Percentiles rank a stretch among this genome's conserved stretches.
Conservation (phyloP, 83 land plant genomes). For the Larix sibirica region DNA sequence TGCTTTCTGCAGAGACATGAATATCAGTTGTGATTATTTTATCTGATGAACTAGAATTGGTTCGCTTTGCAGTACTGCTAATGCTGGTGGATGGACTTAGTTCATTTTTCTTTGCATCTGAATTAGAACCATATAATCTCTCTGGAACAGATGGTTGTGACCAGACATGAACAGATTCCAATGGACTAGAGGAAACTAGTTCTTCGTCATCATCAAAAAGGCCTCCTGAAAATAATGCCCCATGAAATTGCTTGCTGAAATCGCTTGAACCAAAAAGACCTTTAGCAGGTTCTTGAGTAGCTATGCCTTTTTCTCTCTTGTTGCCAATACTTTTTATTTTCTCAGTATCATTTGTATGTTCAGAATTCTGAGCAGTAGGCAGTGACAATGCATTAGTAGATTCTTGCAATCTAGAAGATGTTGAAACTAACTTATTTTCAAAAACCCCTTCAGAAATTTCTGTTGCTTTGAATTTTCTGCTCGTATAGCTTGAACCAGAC, state of each 20-base stretch:
- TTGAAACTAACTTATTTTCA: neutral
- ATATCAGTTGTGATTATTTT: neutral
- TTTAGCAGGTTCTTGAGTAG: neutral
- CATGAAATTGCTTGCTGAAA: neutral
- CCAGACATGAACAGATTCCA: constrained; percentile 9
- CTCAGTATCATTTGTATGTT: neutral
- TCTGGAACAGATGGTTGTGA: neutral
- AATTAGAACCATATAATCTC: neutral
- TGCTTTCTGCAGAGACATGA: constrained; percentile 1
- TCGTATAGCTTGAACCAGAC: neutral
- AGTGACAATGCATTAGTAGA: neutral
- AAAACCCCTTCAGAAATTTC: neutral
- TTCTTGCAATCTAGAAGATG: neutral
- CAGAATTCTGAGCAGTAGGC: neutral
- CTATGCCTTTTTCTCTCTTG: neutral
- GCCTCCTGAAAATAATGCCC: constrained; percentile 2
- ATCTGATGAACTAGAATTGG: neutral
- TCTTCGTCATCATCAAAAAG: constrained; percentile 13
- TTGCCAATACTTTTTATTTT: neutral
- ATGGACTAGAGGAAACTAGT: neutral
- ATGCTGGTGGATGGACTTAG: neutral
- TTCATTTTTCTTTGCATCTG: neutral
- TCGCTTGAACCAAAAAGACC: neutral
- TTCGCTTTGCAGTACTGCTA: neutral
- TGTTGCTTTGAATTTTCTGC: neutral